phyloP scores from a whole-genome alignment of 148 eudicot species.

The Linanthus parryae region DNA sequence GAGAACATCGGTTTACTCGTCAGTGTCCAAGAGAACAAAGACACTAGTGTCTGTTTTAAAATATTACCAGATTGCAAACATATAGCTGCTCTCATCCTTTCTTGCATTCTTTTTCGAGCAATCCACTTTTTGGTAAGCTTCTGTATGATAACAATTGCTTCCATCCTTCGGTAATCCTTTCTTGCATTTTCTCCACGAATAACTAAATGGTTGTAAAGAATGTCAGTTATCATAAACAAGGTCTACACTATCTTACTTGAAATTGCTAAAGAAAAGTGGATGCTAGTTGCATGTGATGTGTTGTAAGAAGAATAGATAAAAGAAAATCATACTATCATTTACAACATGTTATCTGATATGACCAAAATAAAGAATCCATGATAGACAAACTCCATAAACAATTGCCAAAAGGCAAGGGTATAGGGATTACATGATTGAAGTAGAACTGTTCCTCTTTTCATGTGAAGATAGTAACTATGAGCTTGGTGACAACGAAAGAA shows the following conservation, averaged over 20 bases:
- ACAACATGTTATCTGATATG: no score
- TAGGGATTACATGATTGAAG: slow-evolving; percentile 46
- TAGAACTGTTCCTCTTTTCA: slow-evolving; percentile 28
- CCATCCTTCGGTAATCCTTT: slow-evolving; percentile 19
- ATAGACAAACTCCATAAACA: no score
- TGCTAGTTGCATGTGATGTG: no score
- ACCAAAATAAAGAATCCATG: no score
- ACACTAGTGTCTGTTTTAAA: background rate
- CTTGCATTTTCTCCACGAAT: slow-evolving; percentile 45
- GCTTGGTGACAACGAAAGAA: slow-evolving; percentile 32
- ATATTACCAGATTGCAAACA: slow-evolving; percentile 32
- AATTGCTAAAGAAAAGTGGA: no score
- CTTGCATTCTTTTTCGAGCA: slow-evolving; percentile 3
- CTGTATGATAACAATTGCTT: slow-evolving; percentile 24
- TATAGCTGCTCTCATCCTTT: slow-evolving; percentile 15
- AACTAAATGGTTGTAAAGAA: slow-evolving; percentile 22
- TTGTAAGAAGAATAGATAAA: no score
- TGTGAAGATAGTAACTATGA: slow-evolving; percentile 29
- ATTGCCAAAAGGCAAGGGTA: background rate
- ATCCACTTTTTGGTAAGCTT: slow-evolving; percentile 17
- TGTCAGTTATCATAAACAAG: no score
- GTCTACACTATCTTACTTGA: no score
- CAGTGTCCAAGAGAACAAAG: background rate
- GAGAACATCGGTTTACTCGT: background rate
- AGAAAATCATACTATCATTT: no score